phyloP scores from a whole-genome alignment of 1,284 basidiomycete genomes.

The Quambalaria eucalypti region DNA sequence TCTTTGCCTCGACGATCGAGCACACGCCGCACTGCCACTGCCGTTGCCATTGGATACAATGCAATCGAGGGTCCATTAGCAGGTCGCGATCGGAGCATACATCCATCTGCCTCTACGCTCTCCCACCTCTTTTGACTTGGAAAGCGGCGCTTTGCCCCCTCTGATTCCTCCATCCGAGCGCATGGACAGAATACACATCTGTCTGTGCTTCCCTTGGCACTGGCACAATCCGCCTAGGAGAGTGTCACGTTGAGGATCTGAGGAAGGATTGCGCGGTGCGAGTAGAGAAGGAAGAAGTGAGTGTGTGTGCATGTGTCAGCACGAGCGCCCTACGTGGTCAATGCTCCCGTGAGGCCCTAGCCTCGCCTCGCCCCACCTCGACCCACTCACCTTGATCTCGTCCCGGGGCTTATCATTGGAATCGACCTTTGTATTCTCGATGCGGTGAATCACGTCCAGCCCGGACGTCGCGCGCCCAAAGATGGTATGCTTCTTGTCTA shows the following conservation, averaged over 20 bases:
- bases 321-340: neutral
- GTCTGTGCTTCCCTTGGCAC: too few relatives aligned
- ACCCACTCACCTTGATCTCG: slow-evolving; percentile 10
- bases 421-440: slow-evolving; percentile 61
- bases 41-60: too few relatives aligned
- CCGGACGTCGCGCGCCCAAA: slow-evolving; percentile 54
- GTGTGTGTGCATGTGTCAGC: neutral
- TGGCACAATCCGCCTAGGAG: too few relatives aligned
- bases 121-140: too few relatives aligned
- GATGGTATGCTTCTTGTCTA: slow-evolving; percentile 58
- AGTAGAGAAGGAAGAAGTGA: neutral
- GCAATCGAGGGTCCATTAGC: too few relatives aligned
- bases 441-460: slow-evolving; percentile 60
- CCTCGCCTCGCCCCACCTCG: slow-evolving; percentile 4
- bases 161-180: too few relatives aligned
- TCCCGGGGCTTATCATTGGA: slow-evolving; percentile 48
- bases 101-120: too few relatives aligned
- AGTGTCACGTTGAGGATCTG: slow-evolving; percentile 1
- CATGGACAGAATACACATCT: too few relatives aligned
- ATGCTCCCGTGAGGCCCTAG: slow-evolving; percentile 10
- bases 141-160: too few relatives aligned
- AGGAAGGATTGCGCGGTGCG: neutral
- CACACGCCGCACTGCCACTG: too few relatives aligned
- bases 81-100: too few relatives aligned
- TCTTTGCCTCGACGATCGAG: too few relatives aligned